Evolutionary conservation across 805 yeast species (phyloP), one percentile per base, ranked within the genome.

Genomic region (Naumovozyma castellii): DNA sequence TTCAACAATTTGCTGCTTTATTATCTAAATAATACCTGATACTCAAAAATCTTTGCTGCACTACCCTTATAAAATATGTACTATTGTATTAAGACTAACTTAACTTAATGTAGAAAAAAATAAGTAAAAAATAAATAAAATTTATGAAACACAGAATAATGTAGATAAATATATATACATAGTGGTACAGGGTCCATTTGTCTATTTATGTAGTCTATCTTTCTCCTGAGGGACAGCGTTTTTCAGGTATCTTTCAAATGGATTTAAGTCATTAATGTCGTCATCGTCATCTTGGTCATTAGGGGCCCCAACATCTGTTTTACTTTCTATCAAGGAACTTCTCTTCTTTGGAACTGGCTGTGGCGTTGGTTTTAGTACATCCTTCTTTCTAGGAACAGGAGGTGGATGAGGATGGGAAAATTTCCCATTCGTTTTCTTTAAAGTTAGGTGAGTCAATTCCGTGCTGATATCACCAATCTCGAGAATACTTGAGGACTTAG

Each of bases 1-100:
- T 92, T 64, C 85, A 84, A 59, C 98, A 92, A 69, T 92, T 92
- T 62, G 90, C 96, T 47, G 88, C 86, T 59, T 76, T 90, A 50
- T 75, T 90, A 64, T 82, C 88, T 44, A 82, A 82, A 71, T 83
- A 70, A 37, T n/a, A 4, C 31, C n/a, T 17, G 13, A 34, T 28
- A 20, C 3, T 15, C 32, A 32, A 32, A 37, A 34, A 18, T 31
- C 27, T 6, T 22, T 22, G 6, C 27, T 22, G 6, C 10, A 22
- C 6, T 22, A 22, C 9, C 10, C 6, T 22, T 22, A 22, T 22
- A 10, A 22, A 22, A 22, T 22, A 22, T 22, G 27, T 22, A 10
- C 27, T 22, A 22, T 22, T 22, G 10, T 10, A 6, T 6, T 22
- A 22, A 6, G 27, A 22, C 10, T 22, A 22, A 22, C 9, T 10